phyloP scores from a whole-genome alignment of 2,329 filamentous ascomycete species.

The Colletotrichum sp. region DNA sequence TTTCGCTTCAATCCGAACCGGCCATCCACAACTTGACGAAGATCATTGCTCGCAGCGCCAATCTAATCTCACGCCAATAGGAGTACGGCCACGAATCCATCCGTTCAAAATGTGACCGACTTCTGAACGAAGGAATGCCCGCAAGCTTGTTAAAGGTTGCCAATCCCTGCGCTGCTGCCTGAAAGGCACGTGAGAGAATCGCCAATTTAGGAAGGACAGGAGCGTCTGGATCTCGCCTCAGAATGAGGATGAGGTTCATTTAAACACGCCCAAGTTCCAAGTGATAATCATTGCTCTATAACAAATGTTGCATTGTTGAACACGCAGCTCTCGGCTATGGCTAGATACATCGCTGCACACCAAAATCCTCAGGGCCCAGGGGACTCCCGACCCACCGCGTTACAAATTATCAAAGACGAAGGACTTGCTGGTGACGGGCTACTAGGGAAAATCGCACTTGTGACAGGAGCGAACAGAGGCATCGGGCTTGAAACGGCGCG shows the following conservation, averaged over 20 bases:
- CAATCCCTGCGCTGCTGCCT: background rate
- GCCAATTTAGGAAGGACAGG: background rate
- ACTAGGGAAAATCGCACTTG: slow-evolving; percentile 36
- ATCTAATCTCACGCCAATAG: background rate
- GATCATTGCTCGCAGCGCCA: background rate
- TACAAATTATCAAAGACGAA: slow-evolving; percentile 43
- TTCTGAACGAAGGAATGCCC: fast-evolving
- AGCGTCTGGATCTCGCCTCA: background rate
- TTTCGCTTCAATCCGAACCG: background rate
- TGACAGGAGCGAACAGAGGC: slow-evolving; percentile 41
- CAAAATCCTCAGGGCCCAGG: slow-evolving; percentile 31
- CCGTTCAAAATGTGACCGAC: background rate
- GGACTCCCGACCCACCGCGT: slow-evolving; percentile 44
- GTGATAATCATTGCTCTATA: fast-evolving
- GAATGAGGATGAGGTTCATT: fast-evolving
- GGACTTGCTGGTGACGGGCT: slow-evolving; percentile 30
- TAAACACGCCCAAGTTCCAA: background rate
- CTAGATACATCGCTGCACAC: background rate
- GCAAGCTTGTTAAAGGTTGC: background rate
- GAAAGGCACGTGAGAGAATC: background rate
- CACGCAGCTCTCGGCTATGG: background rate
- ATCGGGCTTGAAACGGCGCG: slow-evolving; percentile 41
- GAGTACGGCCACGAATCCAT: background rate
- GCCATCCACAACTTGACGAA: background rate
- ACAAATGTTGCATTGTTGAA: background rate